These are phyloP conservation scores for Ballota nigra DNA, from an alignment of 257 asterid genomes.

Conservation along the genomic window DNA sequence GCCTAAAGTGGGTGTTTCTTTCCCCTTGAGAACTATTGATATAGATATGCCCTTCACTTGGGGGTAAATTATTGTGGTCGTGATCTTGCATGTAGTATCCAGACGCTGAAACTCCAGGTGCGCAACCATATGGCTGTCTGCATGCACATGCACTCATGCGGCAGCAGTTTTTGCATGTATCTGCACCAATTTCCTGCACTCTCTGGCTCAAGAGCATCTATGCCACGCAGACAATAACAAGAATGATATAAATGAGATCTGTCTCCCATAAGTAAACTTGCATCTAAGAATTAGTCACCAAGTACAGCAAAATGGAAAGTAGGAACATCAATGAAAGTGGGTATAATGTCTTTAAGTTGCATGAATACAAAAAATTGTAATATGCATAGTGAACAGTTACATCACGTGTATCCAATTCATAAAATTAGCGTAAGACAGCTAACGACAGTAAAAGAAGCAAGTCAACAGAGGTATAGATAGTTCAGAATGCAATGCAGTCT, in stretches of 20 bases:
- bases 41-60: slow-evolving; percentile 61
- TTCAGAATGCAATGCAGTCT: background rate
- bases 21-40: slow-evolving; percentile 77
- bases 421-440: slow-evolving; percentile 4
- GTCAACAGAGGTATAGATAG: slow-evolving; percentile 9
- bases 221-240: slow-evolving; percentile 24
- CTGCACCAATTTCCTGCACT: slow-evolving; percentile 85
- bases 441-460: slow-evolving; percentile 9
- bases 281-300: background rate
- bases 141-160: slow-evolving; percentile 77
- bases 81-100: slow-evolving; percentile 75
- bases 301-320: background rate
- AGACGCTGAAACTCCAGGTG: slow-evolving; percentile 52
- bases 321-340: slow-evolving; percentile 16
- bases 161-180: slow-evolving; percentile 87
- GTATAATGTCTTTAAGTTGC: background rate
- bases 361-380: background rate
- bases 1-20: slow-evolving; percentile 73
- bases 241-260: slow-evolving; percentile 13
- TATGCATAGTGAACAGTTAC: background rate
- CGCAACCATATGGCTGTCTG: slow-evolving; percentile 63
- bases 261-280: background rate
- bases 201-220: slow-evolving; percentile 94
- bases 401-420: background rate
- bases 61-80: slow-evolving; percentile 55